These are phyloP conservation scores for Amanita thiersii DNA, from an alignment of 768 basidiomycete genomes.

Conservation along the genomic window DNA sequence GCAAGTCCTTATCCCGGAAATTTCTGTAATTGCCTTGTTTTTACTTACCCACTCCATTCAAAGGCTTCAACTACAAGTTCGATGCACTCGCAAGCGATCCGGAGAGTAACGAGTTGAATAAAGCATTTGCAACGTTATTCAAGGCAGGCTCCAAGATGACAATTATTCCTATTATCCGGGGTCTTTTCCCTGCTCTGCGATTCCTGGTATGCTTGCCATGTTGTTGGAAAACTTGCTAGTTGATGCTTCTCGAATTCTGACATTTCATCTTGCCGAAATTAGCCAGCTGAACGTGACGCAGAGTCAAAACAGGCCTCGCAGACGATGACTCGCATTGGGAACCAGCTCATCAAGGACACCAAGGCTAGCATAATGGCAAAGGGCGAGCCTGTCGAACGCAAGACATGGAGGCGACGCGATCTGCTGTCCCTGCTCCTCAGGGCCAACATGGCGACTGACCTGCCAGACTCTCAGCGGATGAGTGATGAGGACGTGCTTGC, in stretches of 20 bases:
- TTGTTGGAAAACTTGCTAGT: too few relatives aligned
- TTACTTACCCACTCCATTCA: background rate
- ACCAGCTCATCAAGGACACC: constrained; percentile 39
- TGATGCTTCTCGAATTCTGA: background rate
- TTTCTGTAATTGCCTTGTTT: background rate
- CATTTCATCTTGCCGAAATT: background rate
- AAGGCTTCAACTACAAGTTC: constrained; percentile 26
- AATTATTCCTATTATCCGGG: constrained; percentile 22
- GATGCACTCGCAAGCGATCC: constrained; percentile 19
- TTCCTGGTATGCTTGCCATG: constrained; percentile 29
- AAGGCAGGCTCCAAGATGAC: constrained; percentile 29
- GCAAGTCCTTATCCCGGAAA: constrained; percentile 27
- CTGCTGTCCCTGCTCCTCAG: constrained; percentile 51
- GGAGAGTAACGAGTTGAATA: constrained; percentile 39
- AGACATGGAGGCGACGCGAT: constrained; percentile 35
- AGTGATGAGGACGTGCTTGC: constrained; percentile 55
- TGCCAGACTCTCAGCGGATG: constrained; percentile 45
- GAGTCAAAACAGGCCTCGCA: constrained; percentile 21
- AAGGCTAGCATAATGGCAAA: constrained; percentile 27
- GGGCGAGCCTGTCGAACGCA: constrained; percentile 21
- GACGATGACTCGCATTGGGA: constrained; percentile 44
- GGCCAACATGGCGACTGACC: constrained; percentile 58
- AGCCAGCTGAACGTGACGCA: constrained; percentile 25
- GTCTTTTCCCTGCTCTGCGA: constrained; percentile 26
- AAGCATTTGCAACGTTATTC: constrained; percentile 46